Conservation (phyloP, 768 basidiomycete genomes). For the Kwoniella mangroviensis region DNA sequence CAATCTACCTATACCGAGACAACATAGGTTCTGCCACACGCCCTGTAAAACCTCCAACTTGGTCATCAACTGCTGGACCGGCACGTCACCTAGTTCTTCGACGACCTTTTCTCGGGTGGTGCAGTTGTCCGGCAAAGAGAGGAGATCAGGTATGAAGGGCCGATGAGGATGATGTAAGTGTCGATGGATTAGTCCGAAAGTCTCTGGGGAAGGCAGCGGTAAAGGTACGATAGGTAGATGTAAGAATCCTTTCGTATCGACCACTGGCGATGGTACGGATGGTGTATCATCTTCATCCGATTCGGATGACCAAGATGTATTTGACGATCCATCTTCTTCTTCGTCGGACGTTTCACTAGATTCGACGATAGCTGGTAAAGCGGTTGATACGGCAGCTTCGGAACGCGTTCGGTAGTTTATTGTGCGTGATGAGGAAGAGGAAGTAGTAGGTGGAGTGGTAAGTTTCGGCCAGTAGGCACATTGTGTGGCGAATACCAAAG, state of each 20-base stretch:
- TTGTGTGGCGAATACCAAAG: constrained; percentile 30
- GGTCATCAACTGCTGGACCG: constrained; percentile 23
- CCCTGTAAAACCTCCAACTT: constrained; percentile 26
- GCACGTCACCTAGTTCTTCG: neutral
- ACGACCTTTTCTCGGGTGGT: constrained; percentile 2
- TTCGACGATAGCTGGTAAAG: constrained; percentile 12
- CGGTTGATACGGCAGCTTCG: constrained; percentile 4
- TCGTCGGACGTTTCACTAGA: neutral
- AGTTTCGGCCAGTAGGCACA: constrained; percentile 29
- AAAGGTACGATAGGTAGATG: constrained; percentile 19
- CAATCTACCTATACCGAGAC: constrained; percentile 14
- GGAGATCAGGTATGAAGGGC: constrained; percentile 16
- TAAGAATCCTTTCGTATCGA: constrained; percentile 14
- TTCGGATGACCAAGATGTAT: constrained; percentile 17
- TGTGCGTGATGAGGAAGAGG: neutral
- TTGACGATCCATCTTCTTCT: neutral
- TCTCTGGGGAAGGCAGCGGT: constrained; percentile 26
- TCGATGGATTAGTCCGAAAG: constrained; percentile 24
- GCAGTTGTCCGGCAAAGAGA: constrained; percentile 12
- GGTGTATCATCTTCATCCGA: constrained; percentile 1
- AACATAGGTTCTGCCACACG: constrained; percentile 29
- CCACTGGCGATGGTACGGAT: constrained; percentile 7
- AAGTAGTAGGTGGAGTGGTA: neutral
- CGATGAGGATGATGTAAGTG: constrained; percentile 20
- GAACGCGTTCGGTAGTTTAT: constrained; percentile 2